These are phyloP conservation scores for Lentinula boryana DNA, from an alignment of 768 basidiomycete species.

Conservation along the genomic window DNA sequence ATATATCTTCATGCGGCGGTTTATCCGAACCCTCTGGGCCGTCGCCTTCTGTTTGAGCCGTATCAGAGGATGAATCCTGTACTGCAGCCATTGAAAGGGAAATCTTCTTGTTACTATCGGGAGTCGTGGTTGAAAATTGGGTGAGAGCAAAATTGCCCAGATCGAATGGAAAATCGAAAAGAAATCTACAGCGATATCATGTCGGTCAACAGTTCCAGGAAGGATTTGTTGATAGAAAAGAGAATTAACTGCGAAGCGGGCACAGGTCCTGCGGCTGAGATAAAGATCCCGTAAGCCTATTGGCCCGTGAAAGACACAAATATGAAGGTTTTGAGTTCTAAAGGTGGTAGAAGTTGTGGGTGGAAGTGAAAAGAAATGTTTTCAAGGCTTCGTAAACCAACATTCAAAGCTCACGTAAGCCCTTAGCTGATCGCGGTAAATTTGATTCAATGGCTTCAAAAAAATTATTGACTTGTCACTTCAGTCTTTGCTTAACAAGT, in stretches of 20 bases:
- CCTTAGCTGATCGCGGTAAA: neutral
- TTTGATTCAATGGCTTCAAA: neutral
- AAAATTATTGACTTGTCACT: neutral
- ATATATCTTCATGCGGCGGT: slow-evolving; percentile 24
- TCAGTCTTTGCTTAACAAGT: neutral
- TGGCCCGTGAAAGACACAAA: neutral
- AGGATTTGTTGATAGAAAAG: slow-evolving; percentile 2
- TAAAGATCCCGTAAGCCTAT: neutral
- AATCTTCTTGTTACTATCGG: neutral
- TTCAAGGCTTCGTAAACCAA: neutral
- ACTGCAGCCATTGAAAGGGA: neutral
- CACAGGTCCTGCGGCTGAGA: slow-evolving; percentile 4
- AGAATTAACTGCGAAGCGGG: slow-evolving; percentile 3
- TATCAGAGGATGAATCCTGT: slow-evolving; percentile 14
- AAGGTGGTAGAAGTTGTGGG: neutral
- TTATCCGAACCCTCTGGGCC: slow-evolving; percentile 38
- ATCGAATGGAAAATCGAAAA: slow-evolving; percentile 1
- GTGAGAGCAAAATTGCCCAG: neutral
- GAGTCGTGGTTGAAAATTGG: neutral
- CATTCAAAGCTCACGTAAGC: neutral
- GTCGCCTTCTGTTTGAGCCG: slow-evolving; percentile 34
- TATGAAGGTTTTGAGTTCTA: neutral
- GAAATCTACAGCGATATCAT: slow-evolving; percentile 8
- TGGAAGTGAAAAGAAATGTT: neutral
- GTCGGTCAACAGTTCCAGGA: slow-evolving; percentile 8